A percentile compares a stretch with the other conserved stretches of the same genome.
Evolutionary conservation across 257 asterid genomes (phyloP).

Genomic region (Orobanche coerulescens): DNA sequence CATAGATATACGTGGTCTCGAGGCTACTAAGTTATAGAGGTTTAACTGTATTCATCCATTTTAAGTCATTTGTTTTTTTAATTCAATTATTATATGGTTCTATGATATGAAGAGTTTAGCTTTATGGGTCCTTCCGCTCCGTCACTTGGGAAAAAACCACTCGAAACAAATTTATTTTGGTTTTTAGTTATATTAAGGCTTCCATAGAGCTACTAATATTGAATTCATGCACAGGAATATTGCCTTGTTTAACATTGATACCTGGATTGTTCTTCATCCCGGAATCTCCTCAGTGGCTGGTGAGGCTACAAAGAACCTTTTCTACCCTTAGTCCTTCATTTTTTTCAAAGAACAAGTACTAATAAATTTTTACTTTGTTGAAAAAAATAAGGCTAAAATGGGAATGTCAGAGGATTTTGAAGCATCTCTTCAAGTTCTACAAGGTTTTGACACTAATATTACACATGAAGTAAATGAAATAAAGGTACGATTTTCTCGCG

Average conservation of each 20-base stretch:
- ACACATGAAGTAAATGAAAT: constrained; percentile 75
- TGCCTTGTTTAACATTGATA: constrained; percentile 48
- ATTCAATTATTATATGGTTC: background rate
- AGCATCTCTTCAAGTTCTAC: constrained; percentile 88
- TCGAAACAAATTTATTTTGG: no score
- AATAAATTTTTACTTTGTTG: constrained; percentile 16
- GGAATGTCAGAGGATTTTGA: constrained; percentile 90
- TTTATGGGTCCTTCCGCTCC: no score
- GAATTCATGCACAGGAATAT: constrained; percentile 32
- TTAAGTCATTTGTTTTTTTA: no score
- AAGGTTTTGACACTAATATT: constrained; percentile 92
- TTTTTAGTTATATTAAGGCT: background rate
- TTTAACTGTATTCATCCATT: no score
- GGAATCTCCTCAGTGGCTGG: constrained; percentile 98
- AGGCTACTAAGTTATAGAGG: no score
- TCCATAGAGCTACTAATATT: background rate
- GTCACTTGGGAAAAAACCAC: no score
- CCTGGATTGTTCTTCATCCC: constrained; percentile 64
- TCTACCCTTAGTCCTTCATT: background rate
- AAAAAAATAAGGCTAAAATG: constrained; percentile 78
- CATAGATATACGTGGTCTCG: no score
- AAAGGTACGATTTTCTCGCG: constrained; percentile 41
- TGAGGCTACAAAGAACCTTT: constrained; percentile 31
- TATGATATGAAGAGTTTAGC: background rate
- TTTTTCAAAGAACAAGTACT: constrained; percentile 16